Conservation (phyloP, 2,329 filamentous ascomycete species). For the Botrytis paeoniae region DNA sequence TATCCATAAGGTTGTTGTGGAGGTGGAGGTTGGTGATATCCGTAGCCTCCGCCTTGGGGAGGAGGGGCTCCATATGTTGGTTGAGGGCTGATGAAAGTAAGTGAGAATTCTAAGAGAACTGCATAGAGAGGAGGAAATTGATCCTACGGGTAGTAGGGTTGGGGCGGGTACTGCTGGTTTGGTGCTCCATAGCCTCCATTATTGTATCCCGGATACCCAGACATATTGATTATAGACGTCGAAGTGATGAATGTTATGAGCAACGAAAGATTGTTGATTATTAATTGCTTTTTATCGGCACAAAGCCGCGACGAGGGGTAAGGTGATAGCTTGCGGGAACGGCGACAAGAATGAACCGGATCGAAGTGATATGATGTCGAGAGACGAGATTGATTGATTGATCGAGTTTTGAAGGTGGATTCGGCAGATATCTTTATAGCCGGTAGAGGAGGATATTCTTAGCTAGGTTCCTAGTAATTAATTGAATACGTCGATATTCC, state of each 20-base stretch:
- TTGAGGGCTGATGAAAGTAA: conserved; percentile 26
- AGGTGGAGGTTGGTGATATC: conserved; percentile 48
- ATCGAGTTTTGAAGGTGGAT: conserved; percentile 7
- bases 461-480: not conserved
- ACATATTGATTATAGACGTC: conserved; percentile 45
- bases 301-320: conserved; percentile 6
- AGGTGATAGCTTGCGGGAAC: not conserved
- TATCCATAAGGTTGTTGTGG: conserved; percentile 43
- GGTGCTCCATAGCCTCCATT: conserved; percentile 44
- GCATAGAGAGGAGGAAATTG: conserved; percentile 10
- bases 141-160: conserved; percentile 49
- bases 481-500: not conserved
- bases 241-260: not conserved
- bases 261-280: not conserved
- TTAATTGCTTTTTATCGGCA: not conserved
- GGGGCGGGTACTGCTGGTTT: conserved; percentile 41
- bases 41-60: conserved; percentile 42
- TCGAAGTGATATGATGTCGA: not conserved
- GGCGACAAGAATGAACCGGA: conserved; percentile 5
- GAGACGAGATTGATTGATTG: not conserved
- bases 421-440: conserved; percentile 16
- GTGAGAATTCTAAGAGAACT: not conserved
- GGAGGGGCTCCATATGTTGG: conserved; percentile 34
- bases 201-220: conserved; percentile 59
- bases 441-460: not conserved